Percentiles rank a stretch among this genome's conserved stretches.
phyloP scores from a whole-genome alignment of 139 green algal species.

The Dunaliella primolecta region DNA sequence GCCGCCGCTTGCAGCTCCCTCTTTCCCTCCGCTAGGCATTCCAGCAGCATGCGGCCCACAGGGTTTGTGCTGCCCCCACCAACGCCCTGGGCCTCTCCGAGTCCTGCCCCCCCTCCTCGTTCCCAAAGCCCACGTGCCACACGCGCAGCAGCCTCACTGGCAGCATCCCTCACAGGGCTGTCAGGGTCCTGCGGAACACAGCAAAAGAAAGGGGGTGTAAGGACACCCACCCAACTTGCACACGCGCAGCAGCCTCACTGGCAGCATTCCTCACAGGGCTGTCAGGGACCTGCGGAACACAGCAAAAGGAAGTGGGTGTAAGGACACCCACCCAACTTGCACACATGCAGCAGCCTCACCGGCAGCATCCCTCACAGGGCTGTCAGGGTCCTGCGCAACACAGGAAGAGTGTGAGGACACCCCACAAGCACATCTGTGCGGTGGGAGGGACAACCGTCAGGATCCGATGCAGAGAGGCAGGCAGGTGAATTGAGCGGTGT shows the following conservation, averaged over 20 bases:
- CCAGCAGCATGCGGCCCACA: constrained; percentile 33
- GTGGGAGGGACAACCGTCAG: too few species aligned
- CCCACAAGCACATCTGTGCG: too few species aligned
- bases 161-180: constrained; percentile 34
- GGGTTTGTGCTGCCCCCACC: constrained; percentile 9
- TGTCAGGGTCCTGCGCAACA: constrained; percentile 48
- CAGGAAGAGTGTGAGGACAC: too few species aligned
- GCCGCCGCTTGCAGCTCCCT: constrained; percentile 39
- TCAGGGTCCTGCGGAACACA: constrained; percentile 50
- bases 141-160: constrained; percentile 27
- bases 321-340: constrained; percentile 18
- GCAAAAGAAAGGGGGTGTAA: too few species aligned
- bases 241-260: constrained; percentile 29
- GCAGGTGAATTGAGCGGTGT: too few species aligned
- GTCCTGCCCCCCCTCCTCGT: neutral
- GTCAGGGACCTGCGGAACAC: constrained; percentile 47
- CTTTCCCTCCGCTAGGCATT: constrained; percentile 40
- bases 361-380: constrained; percentile 31
- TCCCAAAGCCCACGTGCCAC: constrained; percentile 25
- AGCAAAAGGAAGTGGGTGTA: too few species aligned
- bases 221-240: constrained; percentile 24
- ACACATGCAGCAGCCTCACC: constrained; percentile 32
- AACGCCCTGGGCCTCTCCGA: too few species aligned
- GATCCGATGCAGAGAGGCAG: too few species aligned
- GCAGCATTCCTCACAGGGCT: constrained; percentile 32